These are phyloP conservation scores for Dipteronia dyeriana DNA, from an alignment of 345 rosid genomes.

Conservation along the genomic window DNA sequence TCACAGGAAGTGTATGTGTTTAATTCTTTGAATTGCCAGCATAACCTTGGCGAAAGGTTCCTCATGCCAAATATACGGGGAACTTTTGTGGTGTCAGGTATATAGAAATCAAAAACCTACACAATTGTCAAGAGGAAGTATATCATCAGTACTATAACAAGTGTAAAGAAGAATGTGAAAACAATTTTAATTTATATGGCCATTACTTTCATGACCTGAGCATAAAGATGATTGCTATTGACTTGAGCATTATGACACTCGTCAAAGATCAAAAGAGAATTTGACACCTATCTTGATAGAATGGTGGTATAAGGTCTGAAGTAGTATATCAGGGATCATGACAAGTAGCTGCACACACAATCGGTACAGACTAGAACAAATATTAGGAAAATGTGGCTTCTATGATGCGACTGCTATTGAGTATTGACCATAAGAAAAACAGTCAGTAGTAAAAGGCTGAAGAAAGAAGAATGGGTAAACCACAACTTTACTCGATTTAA, in stretches of 20 bases:
- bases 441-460: not conserved
- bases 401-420: constrained; percentile 1
- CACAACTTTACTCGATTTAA: not conserved
- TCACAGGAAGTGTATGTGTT: constrained; percentile 73
- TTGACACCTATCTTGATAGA: too few species aligned
- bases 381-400: constrained; percentile 20
- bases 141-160: constrained; percentile 10
- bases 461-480: not conserved
- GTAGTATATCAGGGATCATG: too few species aligned
- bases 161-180: constrained; percentile 1
- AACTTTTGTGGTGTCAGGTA: constrained; percentile 41
- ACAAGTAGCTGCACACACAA: constrained; percentile 41
- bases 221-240: too few species aligned
- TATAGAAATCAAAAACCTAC: constrained; percentile 60
- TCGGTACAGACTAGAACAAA: constrained; percentile 4
- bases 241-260: too few species aligned
- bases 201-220: too few species aligned
- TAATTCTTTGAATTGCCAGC: constrained; percentile 68
- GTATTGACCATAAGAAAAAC: not conserved
- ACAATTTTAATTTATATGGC: constrained; percentile 11
- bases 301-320: too few species aligned
- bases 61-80: constrained; percentile 98
- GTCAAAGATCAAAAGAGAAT: too few species aligned
- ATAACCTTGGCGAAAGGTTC: constrained; percentile 72
- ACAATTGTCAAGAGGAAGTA: constrained; percentile 30